phyloP scores from a whole-genome alignment of 768 basidiomycete genomes.

The Hemileccinum rubropunctum region DNA sequence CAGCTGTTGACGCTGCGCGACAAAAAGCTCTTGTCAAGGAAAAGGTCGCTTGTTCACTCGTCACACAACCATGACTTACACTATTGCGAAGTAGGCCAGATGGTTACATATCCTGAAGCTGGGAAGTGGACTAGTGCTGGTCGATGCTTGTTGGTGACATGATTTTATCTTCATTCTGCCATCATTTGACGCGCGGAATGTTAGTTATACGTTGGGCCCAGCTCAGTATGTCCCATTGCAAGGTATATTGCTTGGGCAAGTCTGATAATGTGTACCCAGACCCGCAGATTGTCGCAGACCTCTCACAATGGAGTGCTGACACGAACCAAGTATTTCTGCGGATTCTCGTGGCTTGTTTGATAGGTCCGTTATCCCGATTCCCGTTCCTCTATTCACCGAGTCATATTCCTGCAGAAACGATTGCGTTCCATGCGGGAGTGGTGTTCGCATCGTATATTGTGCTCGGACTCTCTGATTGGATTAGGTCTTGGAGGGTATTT shows the following conservation, averaged over 20 bases:
- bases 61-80: conserved; percentile 1
- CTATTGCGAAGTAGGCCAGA: conserved; percentile 49
- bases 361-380: conserved; percentile 41
- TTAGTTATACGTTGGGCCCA: conserved; percentile 80
- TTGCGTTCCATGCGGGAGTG: conserved; percentile 71
- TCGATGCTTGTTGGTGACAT: conserved; percentile 67
- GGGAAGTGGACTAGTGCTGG: conserved; percentile 53
- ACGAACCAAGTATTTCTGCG: conserved; percentile 50
- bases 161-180: background rate
- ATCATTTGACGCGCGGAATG: background rate
- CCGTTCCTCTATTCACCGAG: background rate
- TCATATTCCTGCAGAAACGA: conserved; percentile 51
- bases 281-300: conserved; percentile 34
- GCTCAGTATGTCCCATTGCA: conserved; percentile 43
- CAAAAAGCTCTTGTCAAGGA: conserved; percentile 18
- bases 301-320: conserved; percentile 52
- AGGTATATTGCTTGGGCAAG: too few relatives aligned
- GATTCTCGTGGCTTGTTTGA: conserved; percentile 62
- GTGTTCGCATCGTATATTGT: conserved; percentile 54
- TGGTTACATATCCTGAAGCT: conserved; percentile 61
- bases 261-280: conserved; percentile 30
- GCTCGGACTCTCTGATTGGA: conserved; percentile 40
- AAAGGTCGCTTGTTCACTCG: conserved; percentile 20
- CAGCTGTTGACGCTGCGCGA: background rate
- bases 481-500: conserved; percentile 27